These are phyloP conservation scores for Backusella morwellensis DNA, from an alignment of 192 early-diverging fungal genomes.

Conservation along the genomic window DNA sequence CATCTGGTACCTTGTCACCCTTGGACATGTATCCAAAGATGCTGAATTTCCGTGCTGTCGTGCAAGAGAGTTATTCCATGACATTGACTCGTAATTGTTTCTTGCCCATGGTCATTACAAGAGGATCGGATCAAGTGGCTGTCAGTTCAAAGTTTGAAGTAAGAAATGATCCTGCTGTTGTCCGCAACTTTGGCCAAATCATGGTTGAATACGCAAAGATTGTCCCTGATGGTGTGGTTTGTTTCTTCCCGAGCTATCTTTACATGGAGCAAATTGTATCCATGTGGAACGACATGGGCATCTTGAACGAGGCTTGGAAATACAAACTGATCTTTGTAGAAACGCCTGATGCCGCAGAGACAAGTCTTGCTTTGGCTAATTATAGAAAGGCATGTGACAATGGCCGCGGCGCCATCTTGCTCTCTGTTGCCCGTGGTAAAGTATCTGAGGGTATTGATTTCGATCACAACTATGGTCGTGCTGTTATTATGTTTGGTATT, in stretches of 20 bases:
- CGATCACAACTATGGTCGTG: conserved; percentile 98
- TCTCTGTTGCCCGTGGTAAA: conserved; percentile 98
- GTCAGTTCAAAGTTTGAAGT: conserved; percentile 98
- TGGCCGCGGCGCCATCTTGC: conserved; percentile 94
- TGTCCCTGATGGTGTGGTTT: conserved; percentile 96
- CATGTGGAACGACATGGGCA: conserved; percentile 98
- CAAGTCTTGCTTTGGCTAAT: conserved; percentile 91
- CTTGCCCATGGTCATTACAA: conserved; percentile 92
- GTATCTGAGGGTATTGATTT: conserved; percentile 99
- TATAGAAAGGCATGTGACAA: conserved; percentile 96
- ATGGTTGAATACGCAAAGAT: conserved; percentile 91
- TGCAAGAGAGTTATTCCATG: conserved; percentile 96
- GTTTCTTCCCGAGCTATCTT: conserved; percentile 98
- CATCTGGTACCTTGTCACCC: conserved; percentile 98
- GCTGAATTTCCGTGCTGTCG: conserved; percentile 82
- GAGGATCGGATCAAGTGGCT: conserved; percentile 98
- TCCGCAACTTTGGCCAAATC: conserved; percentile 97
- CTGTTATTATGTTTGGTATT: conserved; percentile 99
- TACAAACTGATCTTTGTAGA: conserved; percentile 99
- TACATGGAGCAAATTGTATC: conserved; percentile 99
- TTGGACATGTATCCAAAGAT: conserved; percentile 98
- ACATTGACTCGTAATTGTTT: conserved; percentile 93
- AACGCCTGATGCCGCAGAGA: conserved; percentile 98
- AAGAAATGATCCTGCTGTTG: conserved; percentile 97
- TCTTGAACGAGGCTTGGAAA: conserved; percentile 92